A percentile compares a stretch with the other conserved stretches of the same genome.
Conservation (phyloP, 2,329 filamentous ascomycete species). For the Fusarium stilboides region DNA sequence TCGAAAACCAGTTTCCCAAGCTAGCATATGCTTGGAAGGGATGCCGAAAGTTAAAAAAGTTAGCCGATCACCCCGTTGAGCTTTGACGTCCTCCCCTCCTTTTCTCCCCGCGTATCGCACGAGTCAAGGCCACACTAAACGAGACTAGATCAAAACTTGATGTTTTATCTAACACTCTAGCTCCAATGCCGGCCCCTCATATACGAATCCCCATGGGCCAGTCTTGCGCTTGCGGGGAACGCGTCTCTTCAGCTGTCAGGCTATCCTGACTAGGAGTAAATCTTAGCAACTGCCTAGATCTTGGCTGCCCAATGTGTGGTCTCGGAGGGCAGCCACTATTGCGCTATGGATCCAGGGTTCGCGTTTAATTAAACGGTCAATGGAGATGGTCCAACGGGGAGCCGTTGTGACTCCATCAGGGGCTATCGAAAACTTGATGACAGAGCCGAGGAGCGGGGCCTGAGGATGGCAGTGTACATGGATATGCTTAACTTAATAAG, state of each 20-base stretch:
- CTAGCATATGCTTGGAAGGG: background rate
- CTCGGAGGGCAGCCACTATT: background rate
- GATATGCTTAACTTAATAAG: conserved; percentile 16
- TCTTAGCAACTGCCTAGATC: background rate
- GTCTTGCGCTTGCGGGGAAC: background rate
- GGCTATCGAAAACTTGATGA: conserved; percentile 3
- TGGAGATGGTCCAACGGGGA: background rate
- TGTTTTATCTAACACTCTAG: conserved; percentile 13
- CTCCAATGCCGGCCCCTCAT: background rate
- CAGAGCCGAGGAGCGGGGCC: background rate
- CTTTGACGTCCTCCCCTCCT: conserved; percentile 4
- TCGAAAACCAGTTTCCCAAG: background rate
- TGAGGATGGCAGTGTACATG: background rate
- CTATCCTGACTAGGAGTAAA: background rate
- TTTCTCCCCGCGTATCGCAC: background rate
- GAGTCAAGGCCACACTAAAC: conserved; percentile 2
- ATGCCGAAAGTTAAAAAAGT: background rate
- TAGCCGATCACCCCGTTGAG: background rate
- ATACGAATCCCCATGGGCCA: conserved; percentile 1
- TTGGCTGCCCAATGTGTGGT: background rate
- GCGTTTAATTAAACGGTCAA: background rate
- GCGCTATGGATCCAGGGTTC: background rate
- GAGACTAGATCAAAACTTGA: background rate
- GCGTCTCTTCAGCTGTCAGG: background rate
- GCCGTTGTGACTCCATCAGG: background rate